Base-by-base conservation (phyloP, 176 grass and related monocot genomes). In the Avena sativa region DNA sequence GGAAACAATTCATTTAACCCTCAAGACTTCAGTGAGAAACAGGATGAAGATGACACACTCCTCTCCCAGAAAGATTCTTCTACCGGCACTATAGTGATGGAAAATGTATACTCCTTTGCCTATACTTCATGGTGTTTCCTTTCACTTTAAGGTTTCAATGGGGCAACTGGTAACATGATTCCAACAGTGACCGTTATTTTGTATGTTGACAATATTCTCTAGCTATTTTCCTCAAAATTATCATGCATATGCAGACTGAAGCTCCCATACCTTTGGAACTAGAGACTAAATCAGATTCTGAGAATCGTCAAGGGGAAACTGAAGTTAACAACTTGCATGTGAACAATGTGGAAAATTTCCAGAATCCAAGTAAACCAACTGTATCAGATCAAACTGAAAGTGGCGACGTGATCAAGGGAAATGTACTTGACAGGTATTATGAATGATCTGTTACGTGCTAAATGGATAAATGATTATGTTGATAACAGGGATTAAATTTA, bases 401-500 rank as follows among this genome's bases (percentile, higher is more conserved):
- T 79, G 86, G 69, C 47, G 55, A 83, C 30, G 34, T 61, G 21
- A 14, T 81, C 49, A 76, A 92, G 25, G 34, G 46, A 80, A 83
- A 91, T 30, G 46, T 79, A 60, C 79, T 26, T 74, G 17, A 83
- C 81, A 84, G 88, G 95, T 97, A 94, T 80, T 84, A 62, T 43
- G 40, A 7, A 43, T 43, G 40, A 43, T 58, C 23, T 91, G 83
- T 90, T 79, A 53, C 55, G 36, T 21, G 23, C 20, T 80, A 63
- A 80, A 65, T 90, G 14, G 19, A 9, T 76, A 63, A 83, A 52
- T 90, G 32, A 2, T 82, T 83, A 56, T 76, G 63, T 38, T 84
- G 13, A 85, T 70, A 32, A 57, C 59, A 48, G 21, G 28, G 60
- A 43, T 62, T 83, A 20, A n/a, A 81, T 60, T 20, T 30, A 68